These are phyloP conservation scores for Magnaporthiopsis poae DNA, from an alignment of 2,329 filamentous ascomycete genomes.

Conservation along the genomic window DNA sequence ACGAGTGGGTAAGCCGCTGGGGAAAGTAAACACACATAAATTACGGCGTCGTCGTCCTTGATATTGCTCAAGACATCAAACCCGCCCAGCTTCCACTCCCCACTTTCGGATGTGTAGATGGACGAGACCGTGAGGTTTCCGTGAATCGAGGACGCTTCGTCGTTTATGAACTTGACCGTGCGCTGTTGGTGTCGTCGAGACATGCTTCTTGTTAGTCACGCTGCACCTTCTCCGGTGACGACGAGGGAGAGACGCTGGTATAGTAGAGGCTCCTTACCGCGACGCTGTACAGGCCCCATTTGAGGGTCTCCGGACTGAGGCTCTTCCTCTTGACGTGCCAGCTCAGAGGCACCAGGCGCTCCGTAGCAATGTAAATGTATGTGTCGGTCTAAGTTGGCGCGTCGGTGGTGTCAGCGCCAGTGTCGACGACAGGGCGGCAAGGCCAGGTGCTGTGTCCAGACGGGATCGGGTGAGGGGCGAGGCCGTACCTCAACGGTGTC, in stretches of 20 bases:
- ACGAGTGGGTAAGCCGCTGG: slow-evolving; percentile 12
- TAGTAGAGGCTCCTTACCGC: slow-evolving; percentile 47
- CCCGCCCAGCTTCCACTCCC: slow-evolving; percentile 92
- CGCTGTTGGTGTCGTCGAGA: slow-evolving; percentile 39
- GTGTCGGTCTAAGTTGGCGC: slow-evolving; percentile 60
- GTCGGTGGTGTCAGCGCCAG: slow-evolving; percentile 10
- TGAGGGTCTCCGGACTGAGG: slow-evolving; percentile 80
- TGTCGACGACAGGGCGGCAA: not conserved
- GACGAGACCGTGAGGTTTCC: slow-evolving; percentile 77
- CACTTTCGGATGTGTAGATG: slow-evolving; percentile 87
- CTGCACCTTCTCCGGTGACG: not conserved
- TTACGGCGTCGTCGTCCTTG: slow-evolving; percentile 88
- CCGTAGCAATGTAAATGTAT: slow-evolving; percentile 92
- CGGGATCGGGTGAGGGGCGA: not conserved
- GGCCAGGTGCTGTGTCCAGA: not conserved
- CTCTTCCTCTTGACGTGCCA: slow-evolving; percentile 88
- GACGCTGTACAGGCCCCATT: slow-evolving; percentile 86
- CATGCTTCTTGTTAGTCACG: slow-evolving; percentile 3
- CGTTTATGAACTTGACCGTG: slow-evolving; percentile 91
- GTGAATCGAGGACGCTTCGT: slow-evolving; percentile 83
- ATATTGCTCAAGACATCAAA: slow-evolving; percentile 90
- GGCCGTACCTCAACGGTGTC: slow-evolving; percentile 77
- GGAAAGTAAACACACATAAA: slow-evolving; percentile 51
- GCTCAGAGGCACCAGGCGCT: slow-evolving; percentile 73
- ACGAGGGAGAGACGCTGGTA: not conserved